phyloP scores from a whole-genome alignment of 2,329 filamentous ascomycete genomes.

The Xylariaceae sp. region DNA sequence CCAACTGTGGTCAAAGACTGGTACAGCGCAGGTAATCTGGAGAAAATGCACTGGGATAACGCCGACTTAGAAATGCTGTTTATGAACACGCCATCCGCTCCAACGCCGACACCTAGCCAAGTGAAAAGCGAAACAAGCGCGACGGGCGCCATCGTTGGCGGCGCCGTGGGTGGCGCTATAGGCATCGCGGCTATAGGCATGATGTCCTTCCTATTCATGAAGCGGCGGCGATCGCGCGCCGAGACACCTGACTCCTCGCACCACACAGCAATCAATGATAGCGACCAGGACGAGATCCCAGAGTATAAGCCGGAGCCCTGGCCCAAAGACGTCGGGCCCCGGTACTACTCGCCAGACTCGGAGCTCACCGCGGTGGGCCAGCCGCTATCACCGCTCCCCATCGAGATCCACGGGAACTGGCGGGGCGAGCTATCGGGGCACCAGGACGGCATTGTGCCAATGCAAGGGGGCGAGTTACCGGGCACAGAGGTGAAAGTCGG shows the following conservation, averaged over 20 bases:
- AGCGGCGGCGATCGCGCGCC: slow-evolving; percentile 19
- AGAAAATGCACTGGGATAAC: slow-evolving; percentile 36
- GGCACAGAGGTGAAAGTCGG: slow-evolving; percentile 13
- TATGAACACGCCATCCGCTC: slow-evolving; percentile 8
- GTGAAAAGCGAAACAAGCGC: neutral
- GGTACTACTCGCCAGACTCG: slow-evolving; percentile 24
- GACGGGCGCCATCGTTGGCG: slow-evolving; percentile 33
- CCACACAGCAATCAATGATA: neutral
- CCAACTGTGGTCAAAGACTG: slow-evolving; percentile 42
- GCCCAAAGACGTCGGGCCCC: slow-evolving; percentile 17
- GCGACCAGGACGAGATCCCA: slow-evolving; percentile 24
- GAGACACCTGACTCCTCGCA: slow-evolving; percentile 6
- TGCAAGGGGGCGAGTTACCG: slow-evolving; percentile 10
- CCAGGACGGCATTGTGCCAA: slow-evolving; percentile 11
- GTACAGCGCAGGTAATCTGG: slow-evolving; percentile 41
- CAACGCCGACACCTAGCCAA: neutral
- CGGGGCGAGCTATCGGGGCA: slow-evolving; percentile 21
- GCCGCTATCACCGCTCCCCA: slow-evolving; percentile 9
- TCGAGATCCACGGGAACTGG: slow-evolving; percentile 12
- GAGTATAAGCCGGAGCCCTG: slow-evolving; percentile 38
- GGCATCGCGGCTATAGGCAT: slow-evolving; percentile 17
- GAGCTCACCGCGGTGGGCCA: slow-evolving; percentile 1
- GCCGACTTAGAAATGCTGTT: slow-evolving; percentile 36
- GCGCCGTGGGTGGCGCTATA: slow-evolving; percentile 34
- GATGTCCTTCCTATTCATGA: slow-evolving; percentile 22